Percentiles rank a stretch among this genome's conserved stretches.
Evolutionary conservation across 1,139 yeast genomes (phyloP).

Genomic region (Blastobotrys ciferrii): DNA sequence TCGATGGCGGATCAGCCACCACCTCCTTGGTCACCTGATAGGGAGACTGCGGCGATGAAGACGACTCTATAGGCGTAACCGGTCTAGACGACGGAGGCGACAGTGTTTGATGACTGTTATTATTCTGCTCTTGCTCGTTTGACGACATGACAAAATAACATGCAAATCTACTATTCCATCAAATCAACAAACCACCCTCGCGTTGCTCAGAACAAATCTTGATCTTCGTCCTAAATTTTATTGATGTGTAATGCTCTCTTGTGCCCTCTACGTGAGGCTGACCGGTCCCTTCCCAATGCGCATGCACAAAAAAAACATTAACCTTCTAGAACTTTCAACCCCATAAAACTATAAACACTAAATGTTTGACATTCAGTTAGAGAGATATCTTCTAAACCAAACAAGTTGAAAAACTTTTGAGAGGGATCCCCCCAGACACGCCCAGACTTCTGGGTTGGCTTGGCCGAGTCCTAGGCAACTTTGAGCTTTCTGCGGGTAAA

Average conservation of each 20-base stretch:
- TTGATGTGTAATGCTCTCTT: neutral
- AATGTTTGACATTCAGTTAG: too few species aligned
- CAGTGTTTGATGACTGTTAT: neutral
- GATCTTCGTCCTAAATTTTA: neutral
- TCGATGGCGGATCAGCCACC: neutral
- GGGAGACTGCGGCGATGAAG: slow-evolving; percentile 3
- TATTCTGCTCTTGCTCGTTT: neutral
- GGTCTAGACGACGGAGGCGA: slow-evolving; percentile 5
- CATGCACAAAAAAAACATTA: too few species aligned
- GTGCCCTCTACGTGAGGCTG: neutral
- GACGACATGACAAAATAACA: neutral
- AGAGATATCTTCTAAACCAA: too few species aligned
- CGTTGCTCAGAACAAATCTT: neutral
- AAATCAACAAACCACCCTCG: neutral
- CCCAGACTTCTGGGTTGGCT: too few species aligned
- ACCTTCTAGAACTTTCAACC: neutral
- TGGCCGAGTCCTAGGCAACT: too few species aligned
- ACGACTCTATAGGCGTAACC: neutral
- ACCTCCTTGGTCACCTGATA: neutral
- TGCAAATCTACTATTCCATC: neutral
- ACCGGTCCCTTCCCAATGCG: too few species aligned
- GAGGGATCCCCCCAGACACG: too few species aligned
- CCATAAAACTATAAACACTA: too few species aligned
- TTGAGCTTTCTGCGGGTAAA: too few species aligned
- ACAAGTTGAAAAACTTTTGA: too few species aligned